phyloP scores from a whole-genome alignment of 2,329 filamentous ascomycete genomes.

The Ophiognomonia clavigignenti-juglandacearum region DNA sequence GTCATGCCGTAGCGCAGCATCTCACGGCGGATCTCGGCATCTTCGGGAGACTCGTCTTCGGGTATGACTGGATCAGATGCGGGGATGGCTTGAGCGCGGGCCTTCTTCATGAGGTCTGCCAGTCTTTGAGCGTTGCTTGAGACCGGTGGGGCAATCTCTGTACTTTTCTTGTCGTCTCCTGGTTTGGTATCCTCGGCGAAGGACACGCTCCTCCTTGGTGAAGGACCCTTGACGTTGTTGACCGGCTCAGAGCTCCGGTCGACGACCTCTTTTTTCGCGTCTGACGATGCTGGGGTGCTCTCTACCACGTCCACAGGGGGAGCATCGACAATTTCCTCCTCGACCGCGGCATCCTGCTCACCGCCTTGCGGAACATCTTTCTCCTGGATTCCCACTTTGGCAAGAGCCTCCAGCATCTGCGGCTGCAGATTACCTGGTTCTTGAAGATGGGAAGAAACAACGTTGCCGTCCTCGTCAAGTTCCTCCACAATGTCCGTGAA shows the following conservation, averaged over 20 bases:
- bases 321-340: background rate
- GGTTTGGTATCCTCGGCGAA: slow-evolving; percentile 58
- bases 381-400: slow-evolving; percentile 65
- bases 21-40: slow-evolving; percentile 72
- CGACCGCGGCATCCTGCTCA: slow-evolving; percentile 1
- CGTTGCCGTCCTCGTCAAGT: slow-evolving; percentile 83
- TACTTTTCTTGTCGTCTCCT: slow-evolving; percentile 27
- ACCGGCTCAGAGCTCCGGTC: background rate
- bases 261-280: background rate
- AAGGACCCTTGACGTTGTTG: slow-evolving; percentile 11
- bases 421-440: slow-evolving; percentile 63
- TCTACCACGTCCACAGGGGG: background rate
- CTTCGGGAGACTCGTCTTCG: slow-evolving; percentile 71
- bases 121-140: slow-evolving; percentile 42
- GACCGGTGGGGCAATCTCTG: slow-evolving; percentile 21
- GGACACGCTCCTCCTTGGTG: slow-evolving; percentile 53
- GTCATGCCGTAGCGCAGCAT: slow-evolving; percentile 89
- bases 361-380: slow-evolving; percentile 16
- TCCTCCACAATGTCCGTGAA: slow-evolving; percentile 90
- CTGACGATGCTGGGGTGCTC: background rate
- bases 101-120: slow-evolving; percentile 52
- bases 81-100: slow-evolving; percentile 48
- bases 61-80: slow-evolving; percentile 53
- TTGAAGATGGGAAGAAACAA: slow-evolving; percentile 63
- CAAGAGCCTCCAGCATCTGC: slow-evolving; percentile 65